Percentiles rank a stretch among this genome's conserved stretches.
Evolutionary conservation across 2,329 filamentous ascomycete genomes (phyloP).

Genomic region (Alternaria atra): DNA sequence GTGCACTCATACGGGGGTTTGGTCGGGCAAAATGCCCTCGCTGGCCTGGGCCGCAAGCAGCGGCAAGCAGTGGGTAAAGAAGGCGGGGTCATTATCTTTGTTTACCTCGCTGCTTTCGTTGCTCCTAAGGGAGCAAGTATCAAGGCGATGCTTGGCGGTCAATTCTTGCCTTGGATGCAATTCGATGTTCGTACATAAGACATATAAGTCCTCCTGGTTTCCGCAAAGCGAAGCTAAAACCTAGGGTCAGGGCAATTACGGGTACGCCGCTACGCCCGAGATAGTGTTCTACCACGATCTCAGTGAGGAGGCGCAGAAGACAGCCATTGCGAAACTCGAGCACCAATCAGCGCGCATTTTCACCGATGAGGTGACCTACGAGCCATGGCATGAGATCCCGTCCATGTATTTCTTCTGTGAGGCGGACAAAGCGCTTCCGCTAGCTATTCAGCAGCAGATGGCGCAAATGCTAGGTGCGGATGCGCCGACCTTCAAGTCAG

Average conservation of each 20-base stretch:
- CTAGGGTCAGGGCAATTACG: neutral
- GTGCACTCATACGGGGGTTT: constrained; percentile 11
- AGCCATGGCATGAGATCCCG: constrained; percentile 8
- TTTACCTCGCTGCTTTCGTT: constrained; percentile 9
- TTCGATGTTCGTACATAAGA: constrained; percentile 3
- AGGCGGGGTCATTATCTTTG: constrained; percentile 7
- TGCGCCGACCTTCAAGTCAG: neutral
- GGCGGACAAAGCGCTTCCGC: constrained; percentile 6
- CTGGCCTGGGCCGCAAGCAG: neutral
- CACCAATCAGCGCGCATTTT: constrained; percentile 6
- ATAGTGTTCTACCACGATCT: constrained; percentile 8
- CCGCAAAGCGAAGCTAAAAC: neutral
- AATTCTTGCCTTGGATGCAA: constrained; percentile 8
- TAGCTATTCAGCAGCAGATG: constrained; percentile 6
- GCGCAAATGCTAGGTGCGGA: neutral
- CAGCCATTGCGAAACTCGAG: constrained; percentile 1
- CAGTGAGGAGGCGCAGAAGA: neutral
- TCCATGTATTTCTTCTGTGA: constrained; percentile 10
- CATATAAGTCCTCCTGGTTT: neutral
- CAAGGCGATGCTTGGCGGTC: constrained; percentile 2
- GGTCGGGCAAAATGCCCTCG: constrained; percentile 6
- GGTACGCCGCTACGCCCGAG: neutral
- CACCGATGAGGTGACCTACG: constrained; percentile 9
- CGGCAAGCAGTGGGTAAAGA: constrained; percentile 1
- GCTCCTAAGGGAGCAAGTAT: constrained; percentile 6